Base-by-base conservation (phyloP, 225 moss, liverwort and hornwort genomes). In the Bryum argenteum region DNA sequence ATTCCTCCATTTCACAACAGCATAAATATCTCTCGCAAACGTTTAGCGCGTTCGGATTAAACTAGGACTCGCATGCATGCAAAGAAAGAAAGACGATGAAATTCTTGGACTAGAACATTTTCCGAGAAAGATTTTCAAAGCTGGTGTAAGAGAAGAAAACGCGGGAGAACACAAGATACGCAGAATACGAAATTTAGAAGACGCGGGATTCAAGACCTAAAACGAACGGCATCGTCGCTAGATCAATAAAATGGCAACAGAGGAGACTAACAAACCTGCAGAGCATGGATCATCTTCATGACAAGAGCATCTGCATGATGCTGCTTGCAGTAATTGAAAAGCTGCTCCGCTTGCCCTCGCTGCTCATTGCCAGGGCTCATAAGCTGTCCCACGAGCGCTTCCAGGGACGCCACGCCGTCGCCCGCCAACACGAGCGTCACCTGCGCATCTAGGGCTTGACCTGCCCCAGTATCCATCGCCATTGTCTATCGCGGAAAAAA, bases 351-450 rank as follows among this genome's bases (percentile, higher is more conserved):
- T 56, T 98, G 92, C 18, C 94, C 98, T 37, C 98, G 86, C 82
- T 98, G 92, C 84, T 93, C 98, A 65, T 94, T 98, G 52, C 89
- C 89, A 7, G 98, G 79, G 71, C 91, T 98, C 98, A 94, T 94
- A 51, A 98, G 88, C 84, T 98, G 98, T 28, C 87, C 89, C 0
- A 98, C 88, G 17, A 98, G 65, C 24, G 90, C 89, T 74, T 98
- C 94, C 63, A 98, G 74, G 3, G 91, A 87, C 66, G 83, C 89
- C 67, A 96, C 92, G 23, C 91, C 87, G 41, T 92, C 92, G 6
- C 87, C 92, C 17, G 94, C 91, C 66, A 98, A 77, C 67, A 98
- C 94, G 57, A 85, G 78, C 43, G 85, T 78, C 75, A 94, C 91
- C 77, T 92, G 91, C 37, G 94, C 88, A 65, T 94, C 89, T 72